Evolutionary conservation across 768 basidiomycete genomes (phyloP), one percentile per base, ranked within the genome.

Genomic region (Leccinum ochraceum): DNA sequence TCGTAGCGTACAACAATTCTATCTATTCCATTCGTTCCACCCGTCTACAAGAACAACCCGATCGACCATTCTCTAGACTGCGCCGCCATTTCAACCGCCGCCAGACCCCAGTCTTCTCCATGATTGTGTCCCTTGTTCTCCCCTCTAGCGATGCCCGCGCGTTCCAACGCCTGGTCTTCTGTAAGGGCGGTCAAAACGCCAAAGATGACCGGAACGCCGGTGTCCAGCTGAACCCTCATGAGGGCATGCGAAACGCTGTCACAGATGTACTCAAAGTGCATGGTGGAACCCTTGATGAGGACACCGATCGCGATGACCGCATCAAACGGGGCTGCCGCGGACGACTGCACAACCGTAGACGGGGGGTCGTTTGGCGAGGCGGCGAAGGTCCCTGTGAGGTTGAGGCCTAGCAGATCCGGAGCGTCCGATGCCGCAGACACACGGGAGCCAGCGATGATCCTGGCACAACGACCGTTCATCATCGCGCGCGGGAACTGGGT

Each of bases 191-290:
- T 99, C 71, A 99, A 77, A 28, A 99, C 94, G 46, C 97, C 97
- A 75, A 98, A 98, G 66, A 99, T 89, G 69, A 98, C 92, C 1
- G 97, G 97, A 24, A 92, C 86, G 16, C 94, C 94, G 1, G 91
- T 88, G 75, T 98, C 96, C 67, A 98, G 79, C 76, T 96, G 94
- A 22, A 98, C 86, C 68, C 84, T 85, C 97, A 98, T 99, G 64
- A 99, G 80, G 49, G 88, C 95, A 67, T 98, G 91, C 46, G 94
- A 87, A 60, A 98, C 95, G 62, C 87, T 86, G 69, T 98, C 94
- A 75, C 85, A 92, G 75, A 98, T 99, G 82, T 99, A 99, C 75
- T 99, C 97, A 75, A 98, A 99, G 79, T 99, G 97, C 94, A 97
- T 97, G 17, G 97, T 98, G 1, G 86, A 81, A 56, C 97, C 96